These are phyloP conservation scores for Rhizopus sp. DNA, from an alignment of 371 early-diverging fungal species.

Conservation along the genomic window DNA sequence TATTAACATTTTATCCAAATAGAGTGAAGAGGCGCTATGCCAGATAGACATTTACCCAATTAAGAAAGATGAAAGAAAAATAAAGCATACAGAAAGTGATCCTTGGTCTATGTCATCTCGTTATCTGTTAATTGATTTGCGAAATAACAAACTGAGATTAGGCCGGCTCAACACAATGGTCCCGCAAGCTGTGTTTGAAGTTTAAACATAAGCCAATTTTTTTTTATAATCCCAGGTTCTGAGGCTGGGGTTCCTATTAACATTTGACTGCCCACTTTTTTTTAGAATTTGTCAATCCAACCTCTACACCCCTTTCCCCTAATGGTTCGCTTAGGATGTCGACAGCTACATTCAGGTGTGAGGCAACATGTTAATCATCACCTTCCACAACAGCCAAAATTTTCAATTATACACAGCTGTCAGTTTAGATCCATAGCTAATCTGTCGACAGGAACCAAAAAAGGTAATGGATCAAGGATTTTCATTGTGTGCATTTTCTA, in stretches of 20 bases:
- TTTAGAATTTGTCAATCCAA: background rate
- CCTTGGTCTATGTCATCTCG: no score
- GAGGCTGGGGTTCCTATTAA: constrained; percentile 3
- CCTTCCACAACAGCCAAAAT: constrained; percentile 32
- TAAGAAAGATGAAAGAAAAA: no score
- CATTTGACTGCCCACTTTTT: background rate
- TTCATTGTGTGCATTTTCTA: background rate
- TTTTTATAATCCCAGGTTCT: constrained; percentile 1
- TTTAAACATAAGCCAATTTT: background rate
- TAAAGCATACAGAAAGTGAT: no score
- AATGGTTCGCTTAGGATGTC: constrained; percentile 44
- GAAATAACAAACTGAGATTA: background rate
- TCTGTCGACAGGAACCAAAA: constrained; percentile 11
- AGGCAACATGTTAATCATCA: constrained; percentile 25
- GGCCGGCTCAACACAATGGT: background rate
- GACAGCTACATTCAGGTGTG: constrained; percentile 36
- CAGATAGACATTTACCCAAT: no score
- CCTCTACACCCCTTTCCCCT: background rate
- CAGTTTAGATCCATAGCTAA: constrained; percentile 19
- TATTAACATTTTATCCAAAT: no score
- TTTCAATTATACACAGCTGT: constrained; percentile 15
- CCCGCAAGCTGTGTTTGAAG: no score
- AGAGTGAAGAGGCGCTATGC: no score
- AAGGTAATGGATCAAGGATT: constrained; percentile 12
- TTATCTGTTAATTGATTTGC: no score